A percentile compares a stretch with the other conserved stretches of the same genome.
These are phyloP conservation scores for Magnaporthiopsis rhizophila DNA, from an alignment of 2,329 filamentous ascomycete species.

Conservation along the genomic window DNA sequence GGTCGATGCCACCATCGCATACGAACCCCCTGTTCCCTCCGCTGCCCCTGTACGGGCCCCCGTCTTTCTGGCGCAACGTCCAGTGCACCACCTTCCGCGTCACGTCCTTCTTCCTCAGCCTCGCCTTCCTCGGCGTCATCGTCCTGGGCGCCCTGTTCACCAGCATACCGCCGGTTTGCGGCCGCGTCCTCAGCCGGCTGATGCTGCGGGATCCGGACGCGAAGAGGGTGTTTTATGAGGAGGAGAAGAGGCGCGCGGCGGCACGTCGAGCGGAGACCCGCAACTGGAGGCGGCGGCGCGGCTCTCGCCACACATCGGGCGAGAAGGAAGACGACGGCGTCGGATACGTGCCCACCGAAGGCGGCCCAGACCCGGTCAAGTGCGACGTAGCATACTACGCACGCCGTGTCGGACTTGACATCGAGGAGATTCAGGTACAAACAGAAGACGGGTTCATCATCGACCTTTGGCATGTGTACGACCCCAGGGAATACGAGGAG, in stretches of 20 bases:
- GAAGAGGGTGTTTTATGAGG: slow-evolving; percentile 59
- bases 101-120: slow-evolving; percentile 67
- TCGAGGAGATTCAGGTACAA: slow-evolving; percentile 75
- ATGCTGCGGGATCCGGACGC: slow-evolving; percentile 53
- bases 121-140: slow-evolving; percentile 69
- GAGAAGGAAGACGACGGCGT: slow-evolving; percentile 25
- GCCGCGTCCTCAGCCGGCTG: slow-evolving; percentile 41
- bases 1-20: slow-evolving; percentile 52
- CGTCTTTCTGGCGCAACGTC: slow-evolving; percentile 54
- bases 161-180: slow-evolving; percentile 46
- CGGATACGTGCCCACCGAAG: slow-evolving; percentile 68
- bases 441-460: slow-evolving; percentile 94
- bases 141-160: slow-evolving; percentile 67
- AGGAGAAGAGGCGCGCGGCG: slow-evolving; percentile 56
- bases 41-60: slow-evolving; percentile 71
- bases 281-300: slow-evolving; percentile 47
- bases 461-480: slow-evolving; percentile 80
- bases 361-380: slow-evolving; percentile 68
- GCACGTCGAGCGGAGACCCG: slow-evolving; percentile 49
- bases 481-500: slow-evolving; percentile 64
- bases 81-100: slow-evolving; percentile 59
- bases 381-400: slow-evolving; percentile 84
- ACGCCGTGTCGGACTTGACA: slow-evolving; percentile 75
- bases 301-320: slow-evolving; percentile 27
- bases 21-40: slow-evolving; percentile 81